A percentile compares a stretch with the other conserved stretches of the same genome.
Conservation (phyloP, 257 asterid species). For the Echites panduratus region DNA sequence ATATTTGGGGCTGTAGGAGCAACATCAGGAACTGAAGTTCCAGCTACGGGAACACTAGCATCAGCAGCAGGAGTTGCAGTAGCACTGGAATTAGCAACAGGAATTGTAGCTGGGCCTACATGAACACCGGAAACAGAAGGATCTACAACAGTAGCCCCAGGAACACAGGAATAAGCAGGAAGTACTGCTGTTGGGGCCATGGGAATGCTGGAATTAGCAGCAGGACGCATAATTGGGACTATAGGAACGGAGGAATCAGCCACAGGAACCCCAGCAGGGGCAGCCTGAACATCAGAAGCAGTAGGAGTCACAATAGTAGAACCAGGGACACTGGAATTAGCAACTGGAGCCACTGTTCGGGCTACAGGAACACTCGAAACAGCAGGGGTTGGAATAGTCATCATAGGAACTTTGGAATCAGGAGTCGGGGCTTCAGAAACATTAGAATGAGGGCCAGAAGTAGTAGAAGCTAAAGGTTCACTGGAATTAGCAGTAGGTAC, state of each 20-base stretch:
- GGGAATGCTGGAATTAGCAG: neutral
- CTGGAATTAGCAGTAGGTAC: neutral
- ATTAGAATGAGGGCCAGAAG: neutral
- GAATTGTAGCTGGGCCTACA: neutral
- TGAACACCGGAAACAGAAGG: neutral
- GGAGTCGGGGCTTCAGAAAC: neutral
- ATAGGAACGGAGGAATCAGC: constrained; percentile 13
- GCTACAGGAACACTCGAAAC: constrained; percentile 5
- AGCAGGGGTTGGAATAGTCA: neutral
- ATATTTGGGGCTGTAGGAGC: neutral
- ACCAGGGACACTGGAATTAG: constrained; percentile 15
- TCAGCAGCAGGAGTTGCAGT: neutral
- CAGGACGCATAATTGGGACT: neutral
- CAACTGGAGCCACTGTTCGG: neutral
- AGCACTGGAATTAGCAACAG: neutral
- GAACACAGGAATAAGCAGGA: neutral
- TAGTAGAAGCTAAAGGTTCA: constrained; percentile 2
- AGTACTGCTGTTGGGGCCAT: neutral
- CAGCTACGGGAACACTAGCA: neutral
- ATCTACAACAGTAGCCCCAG: neutral
- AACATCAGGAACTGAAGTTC: neutral
- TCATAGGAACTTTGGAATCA: constrained; percentile 1
- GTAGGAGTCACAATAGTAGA: neutral
- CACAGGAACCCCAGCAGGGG: neutral
- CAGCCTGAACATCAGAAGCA: neutral